Evolutionary conservation across 345 rosid genomes (phyloP), one percentile per base, ranked within the genome.

Genomic region (Eucalyptus tenuipes): DNA sequence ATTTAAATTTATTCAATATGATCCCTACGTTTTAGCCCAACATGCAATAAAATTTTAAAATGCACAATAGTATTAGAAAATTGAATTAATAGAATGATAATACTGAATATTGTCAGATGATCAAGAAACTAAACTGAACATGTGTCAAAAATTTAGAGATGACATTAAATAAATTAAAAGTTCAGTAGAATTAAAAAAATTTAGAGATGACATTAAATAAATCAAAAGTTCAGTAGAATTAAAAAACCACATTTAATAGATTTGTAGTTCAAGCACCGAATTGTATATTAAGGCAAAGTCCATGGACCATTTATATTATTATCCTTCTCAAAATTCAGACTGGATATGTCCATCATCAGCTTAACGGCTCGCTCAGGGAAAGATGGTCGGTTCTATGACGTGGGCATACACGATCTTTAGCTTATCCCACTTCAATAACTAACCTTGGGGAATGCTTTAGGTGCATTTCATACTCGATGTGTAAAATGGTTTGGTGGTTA

Each of bases 61-160:
- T 55, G 18, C 12, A 22, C 29, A 55, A 55, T 55, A 5, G 0
- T 22, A 0, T 55, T 10, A 8, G 12, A 55, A 22, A 55, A 20
- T 22, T 8, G 29, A 55, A 55, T 55, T 55, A 55, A 22, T 55
- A 22, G 1, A 24, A 55, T 22, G 29, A 24, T 0, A 55, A 55
- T 22, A 55, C 24, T 22, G 1, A 50, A 50, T 8, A 50, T 50
- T 50, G 16, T 50, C 20, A 16, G 16, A 16, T 3, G 1, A 4
- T 53, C 5, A 0, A 53, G 0, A 20, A 2, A 53, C 12, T 53
- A 22, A 53, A 53, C 8, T 17, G 0, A 50, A 50, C 15, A 16
- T 50, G 8, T 50, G 0, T 50, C 8, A 50, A 52, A 52, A 52
- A 0, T 17, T 17, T 0, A 1, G 0, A 1, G 0, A 49, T 14